A percentile compares a stretch with the other conserved stretches of the same genome.
Evolutionary conservation across 2,329 filamentous ascomycete genomes (phyloP).

Genomic region (Venturia carpophila): DNA sequence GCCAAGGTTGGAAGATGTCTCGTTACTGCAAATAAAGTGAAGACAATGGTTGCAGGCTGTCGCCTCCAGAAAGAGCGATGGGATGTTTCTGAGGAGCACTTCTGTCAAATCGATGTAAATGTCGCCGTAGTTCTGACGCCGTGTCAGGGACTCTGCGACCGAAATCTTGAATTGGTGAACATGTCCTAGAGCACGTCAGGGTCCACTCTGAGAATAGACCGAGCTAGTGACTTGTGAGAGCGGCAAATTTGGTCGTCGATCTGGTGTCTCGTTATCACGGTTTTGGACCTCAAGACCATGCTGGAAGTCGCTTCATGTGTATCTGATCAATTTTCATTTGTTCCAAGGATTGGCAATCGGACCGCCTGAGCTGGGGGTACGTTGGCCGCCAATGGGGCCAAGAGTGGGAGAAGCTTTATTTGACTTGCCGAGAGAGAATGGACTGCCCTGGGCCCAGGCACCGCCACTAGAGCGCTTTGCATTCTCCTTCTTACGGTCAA

Average conservation of each 20-base stretch:
- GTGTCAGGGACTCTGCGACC: not conserved
- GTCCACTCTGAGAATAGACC: no score
- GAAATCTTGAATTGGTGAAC: not conserved
- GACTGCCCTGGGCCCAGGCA: slow-evolving; percentile 30
- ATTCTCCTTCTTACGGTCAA: slow-evolving; percentile 18
- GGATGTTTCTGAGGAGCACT: not conserved
- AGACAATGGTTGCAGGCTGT: not conserved
- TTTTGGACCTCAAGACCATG: not conserved
- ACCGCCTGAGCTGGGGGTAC: not conserved
- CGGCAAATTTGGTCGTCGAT: not conserved
- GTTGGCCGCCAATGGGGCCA: slow-evolving; percentile 29
- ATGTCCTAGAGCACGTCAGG: not conserved
- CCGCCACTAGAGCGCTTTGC: slow-evolving; percentile 32
- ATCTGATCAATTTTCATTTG: not conserved
- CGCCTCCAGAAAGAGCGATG: not conserved
- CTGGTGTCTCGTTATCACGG: not conserved
- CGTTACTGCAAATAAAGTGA: not conserved
- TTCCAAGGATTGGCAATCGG: slow-evolving; percentile 11
- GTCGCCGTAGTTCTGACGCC: not conserved
- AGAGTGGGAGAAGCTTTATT: slow-evolving; percentile 28
- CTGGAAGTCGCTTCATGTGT: not conserved
- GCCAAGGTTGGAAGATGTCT: not conserved
- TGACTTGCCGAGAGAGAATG: slow-evolving; percentile 16
- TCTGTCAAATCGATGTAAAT: not conserved
- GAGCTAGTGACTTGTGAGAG: not conserved